Conservation (phyloP, 768 basidiomycete genomes). For the Lentinula aciculospora region DNA sequence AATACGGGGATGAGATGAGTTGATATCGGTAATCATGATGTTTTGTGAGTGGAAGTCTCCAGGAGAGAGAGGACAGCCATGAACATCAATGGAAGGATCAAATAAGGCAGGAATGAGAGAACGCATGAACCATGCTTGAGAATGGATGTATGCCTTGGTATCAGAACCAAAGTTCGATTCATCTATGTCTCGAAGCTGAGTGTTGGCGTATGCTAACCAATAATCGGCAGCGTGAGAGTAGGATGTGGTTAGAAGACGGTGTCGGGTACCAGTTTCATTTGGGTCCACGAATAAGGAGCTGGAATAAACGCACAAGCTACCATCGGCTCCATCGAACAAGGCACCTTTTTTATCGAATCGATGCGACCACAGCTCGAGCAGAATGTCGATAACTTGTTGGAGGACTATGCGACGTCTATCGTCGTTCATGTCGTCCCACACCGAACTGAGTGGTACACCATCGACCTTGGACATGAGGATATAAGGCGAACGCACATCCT, state of each 20-base stretch:
- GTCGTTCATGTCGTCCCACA: constrained; percentile 9
- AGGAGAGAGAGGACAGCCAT: constrained; percentile 13
- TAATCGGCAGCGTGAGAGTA: constrained; percentile 5
- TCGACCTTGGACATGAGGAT: constrained; percentile 8
- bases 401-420: constrained; percentile 5
- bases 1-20: constrained; percentile 5
- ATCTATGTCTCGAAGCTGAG: constrained; percentile 3
- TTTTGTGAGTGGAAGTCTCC: constrained; percentile 19
- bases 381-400: constrained; percentile 7
- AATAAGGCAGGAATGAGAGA: constrained; percentile 7
- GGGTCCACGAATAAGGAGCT: neutral
- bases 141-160: constrained; percentile 3
- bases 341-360: constrained; percentile 8
- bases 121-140: constrained; percentile 10
- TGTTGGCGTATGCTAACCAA: constrained; percentile 7
- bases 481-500: constrained; percentile 5
- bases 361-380: constrained; percentile 6
- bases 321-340: neutral
- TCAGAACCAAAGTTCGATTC: constrained; percentile 6
- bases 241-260: neutral
- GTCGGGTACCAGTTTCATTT: neutral
- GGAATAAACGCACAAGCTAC: neutral
- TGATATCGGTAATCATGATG: constrained; percentile 12
- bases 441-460: constrained; percentile 6
- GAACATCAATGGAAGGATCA: constrained; percentile 10